Base-by-base conservation (phyloP, 371 early-diverging fungal genomes). In the Lichtheimia ramosa region DNA sequence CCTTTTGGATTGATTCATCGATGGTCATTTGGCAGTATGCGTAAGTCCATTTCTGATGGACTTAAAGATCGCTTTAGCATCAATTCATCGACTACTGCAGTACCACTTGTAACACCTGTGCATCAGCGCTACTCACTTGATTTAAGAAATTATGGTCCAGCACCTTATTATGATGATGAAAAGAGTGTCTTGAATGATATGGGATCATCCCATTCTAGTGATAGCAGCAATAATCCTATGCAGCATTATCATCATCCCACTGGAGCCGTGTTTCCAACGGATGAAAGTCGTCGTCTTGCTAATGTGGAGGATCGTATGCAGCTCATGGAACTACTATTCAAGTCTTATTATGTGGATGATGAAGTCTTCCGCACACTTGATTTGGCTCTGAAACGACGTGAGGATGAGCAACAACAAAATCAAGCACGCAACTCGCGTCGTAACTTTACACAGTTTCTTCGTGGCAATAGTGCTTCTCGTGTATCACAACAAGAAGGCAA, bases 1-100 rank as follows among this genome's bases (percentile, higher is more conserved):
- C 75, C 75, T n/a, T 72, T 69, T 70, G 75, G 75, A 15, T 28
- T 71, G 14, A 55, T 75, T 0, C 75, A 75, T 51, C 68, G 72
- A 3, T 71, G 72, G 75, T 71, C 72, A 0, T 62, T 72, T 48
- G 75, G 75, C 12, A 48, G 34, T 1, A 58, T 71, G 28, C 25
- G 55, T 12, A 50, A 58, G 1, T 65, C 65, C 7, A 56, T 75
- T 8, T 56, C 65, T n/a, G 39, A 58, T 20, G 56, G 68, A 10
- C 56, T 73, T 1, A 54, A 61, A 3, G 49, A 43, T 2, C 64
- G 68, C 2, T 73, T 73, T n/a, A 51, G 66, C 50, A 16, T 51
- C 8, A 43, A 41, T 13, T 7, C 58, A 23, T 51, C 49, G 5
- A 60, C 54, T 2, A 61, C 67, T 1, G 61, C 71, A 0, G 67